Base-by-base conservation (phyloP, 441 rosid genomes). In the Sinapis alba region DNA sequence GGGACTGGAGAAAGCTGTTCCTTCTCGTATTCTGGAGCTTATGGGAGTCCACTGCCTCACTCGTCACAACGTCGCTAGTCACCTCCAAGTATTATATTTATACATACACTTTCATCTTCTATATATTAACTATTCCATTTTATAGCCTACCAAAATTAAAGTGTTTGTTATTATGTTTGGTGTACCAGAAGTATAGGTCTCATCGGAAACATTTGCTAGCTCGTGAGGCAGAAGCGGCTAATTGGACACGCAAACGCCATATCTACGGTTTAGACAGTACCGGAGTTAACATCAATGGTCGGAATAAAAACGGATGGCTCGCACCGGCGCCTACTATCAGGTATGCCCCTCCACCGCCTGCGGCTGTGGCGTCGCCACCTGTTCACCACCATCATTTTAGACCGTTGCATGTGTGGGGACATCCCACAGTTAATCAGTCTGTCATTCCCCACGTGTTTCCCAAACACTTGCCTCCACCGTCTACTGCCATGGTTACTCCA, bases 321-420 rank as follows among this genome's bases (percentile, higher is more conserved):
- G 86, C 90, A 50, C 91, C 90, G 2, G 85, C 91, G 19, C 89
- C 90, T 1, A 88, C 89, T 13, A 77, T 93, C 45, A 97, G 94
- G 23, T 93, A 88, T 74, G 94, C 97, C 23, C 79, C 80, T 1
- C 62, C 75, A 0, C 65, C 69, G 0, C 27, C 73, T 0, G 13
- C 62, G 5, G 56, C 23, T 50, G 56, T 50, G 56, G 23, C 56
- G 11, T 18, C 56, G 23, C 21, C 56, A 50, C 9, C 56, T 7
- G 21, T 50, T 47, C 88, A 62, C 59, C 76, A 69, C 59, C 85
- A 68, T 26, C 85, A 68, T 26, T 84, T 84, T 41, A 85, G 90
- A 80, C 97, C 98, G 6, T 80, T 90, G 71, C 96, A 92, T 78
- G 98, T 91, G 5, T 94, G 98, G 98, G 98, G 98, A 27, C 98